Base-by-base conservation (phyloP, 192 early-diverging fungal genomes). In the Helicostylum pulchrum region DNA sequence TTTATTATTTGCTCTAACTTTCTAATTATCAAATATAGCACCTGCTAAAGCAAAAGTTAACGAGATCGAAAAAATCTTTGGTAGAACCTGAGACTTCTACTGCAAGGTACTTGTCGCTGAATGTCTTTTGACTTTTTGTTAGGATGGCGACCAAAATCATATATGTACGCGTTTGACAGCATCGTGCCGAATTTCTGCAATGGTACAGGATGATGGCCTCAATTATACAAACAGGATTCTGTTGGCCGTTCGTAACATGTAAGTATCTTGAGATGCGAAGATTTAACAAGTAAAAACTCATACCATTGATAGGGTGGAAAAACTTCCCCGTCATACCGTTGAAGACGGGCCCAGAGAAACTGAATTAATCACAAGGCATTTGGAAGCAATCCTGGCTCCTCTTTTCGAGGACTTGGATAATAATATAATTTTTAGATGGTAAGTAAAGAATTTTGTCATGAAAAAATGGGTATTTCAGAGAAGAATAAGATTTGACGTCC, bases 251-350 rank as follows among this genome's bases (percentile, higher is more conserved):
- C 30, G 30, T 30, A 53, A 53, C 52, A 53, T 53, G 26, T 53
- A 53, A 53, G 52, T 53, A 26, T 53, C 30, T 53, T 32, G 14
- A 23, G 26, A n/a, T 23, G 12, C 30, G n/a, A 53, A 53, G 14
- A 53, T 31, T 53, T 26, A 14, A 15, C 15, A 21, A 19, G 31
- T 53, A 9, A 30, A 53, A 53, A 15, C 15, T 23, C 30, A 53
- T 30, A 53, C 30, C 52, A 53, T 53, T 31, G 30, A 53, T 53
- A 53, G 30, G 52, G 52, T 53, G 52, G 52, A 53, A 54, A 54
- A n/a, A 23, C 52, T 53, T 12, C 30, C 31, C 15, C 52, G 11
- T 23, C 52, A 23, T 11, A 53, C 30, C 52, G 30, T 53, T 53
- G 30, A 53, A 53, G 14, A 53, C 30, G 31, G 31, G 30, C 52